phyloP scores from a whole-genome alignment of 768 basidiomycete genomes.

The Neoboletus brunneissimus region DNA sequence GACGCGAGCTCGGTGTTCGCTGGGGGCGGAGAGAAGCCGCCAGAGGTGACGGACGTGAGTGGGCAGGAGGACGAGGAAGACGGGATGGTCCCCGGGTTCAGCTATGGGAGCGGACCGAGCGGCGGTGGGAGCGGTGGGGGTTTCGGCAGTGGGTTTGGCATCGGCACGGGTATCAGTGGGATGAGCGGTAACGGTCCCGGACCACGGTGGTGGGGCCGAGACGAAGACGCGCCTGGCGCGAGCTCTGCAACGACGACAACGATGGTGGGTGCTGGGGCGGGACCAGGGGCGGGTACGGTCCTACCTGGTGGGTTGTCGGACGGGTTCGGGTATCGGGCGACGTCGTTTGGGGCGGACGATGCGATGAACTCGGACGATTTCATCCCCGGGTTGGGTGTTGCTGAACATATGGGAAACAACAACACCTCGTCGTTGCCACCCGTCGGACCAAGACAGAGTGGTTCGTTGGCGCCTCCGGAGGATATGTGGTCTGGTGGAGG shows the following conservation, averaged over 20 bases:
- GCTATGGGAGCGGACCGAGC: slow-evolving; percentile 30
- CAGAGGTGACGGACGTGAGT: slow-evolving; percentile 55
- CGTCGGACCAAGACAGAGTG: slow-evolving; percentile 33
- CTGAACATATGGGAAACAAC: slow-evolving; percentile 23
- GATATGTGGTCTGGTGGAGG: slow-evolving; percentile 45
- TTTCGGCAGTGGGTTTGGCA: slow-evolving; percentile 13
- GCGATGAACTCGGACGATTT: slow-evolving; percentile 48
- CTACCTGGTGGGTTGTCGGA: slow-evolving; percentile 17
- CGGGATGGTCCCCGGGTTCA: slow-evolving; percentile 72
- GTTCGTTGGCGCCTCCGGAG: slow-evolving; percentile 48
- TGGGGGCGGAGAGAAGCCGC: slow-evolving; percentile 82
- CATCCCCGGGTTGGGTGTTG: slow-evolving; percentile 62
- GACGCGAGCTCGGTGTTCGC: slow-evolving; percentile 75
- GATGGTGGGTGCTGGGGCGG: neutral
- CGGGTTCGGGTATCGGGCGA: slow-evolving; percentile 25
- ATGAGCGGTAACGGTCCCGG: slow-evolving; percentile 9
- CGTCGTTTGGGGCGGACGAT: slow-evolving; percentile 25
- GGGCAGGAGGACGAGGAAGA: slow-evolving; percentile 76
- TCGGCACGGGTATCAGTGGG: slow-evolving; percentile 28
- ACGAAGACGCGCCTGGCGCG: slow-evolving; percentile 36
- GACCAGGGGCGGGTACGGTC: slow-evolving; percentile 7
- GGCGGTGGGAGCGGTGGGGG: neutral
- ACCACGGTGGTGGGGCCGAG: slow-evolving; percentile 44
- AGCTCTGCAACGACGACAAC: neutral
- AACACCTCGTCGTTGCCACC: slow-evolving; percentile 6